Evolutionary conservation across 441 rosid genomes (phyloP), one percentile per base, ranked within the genome.

Genomic region (Hypseocharis bilobata): DNA sequence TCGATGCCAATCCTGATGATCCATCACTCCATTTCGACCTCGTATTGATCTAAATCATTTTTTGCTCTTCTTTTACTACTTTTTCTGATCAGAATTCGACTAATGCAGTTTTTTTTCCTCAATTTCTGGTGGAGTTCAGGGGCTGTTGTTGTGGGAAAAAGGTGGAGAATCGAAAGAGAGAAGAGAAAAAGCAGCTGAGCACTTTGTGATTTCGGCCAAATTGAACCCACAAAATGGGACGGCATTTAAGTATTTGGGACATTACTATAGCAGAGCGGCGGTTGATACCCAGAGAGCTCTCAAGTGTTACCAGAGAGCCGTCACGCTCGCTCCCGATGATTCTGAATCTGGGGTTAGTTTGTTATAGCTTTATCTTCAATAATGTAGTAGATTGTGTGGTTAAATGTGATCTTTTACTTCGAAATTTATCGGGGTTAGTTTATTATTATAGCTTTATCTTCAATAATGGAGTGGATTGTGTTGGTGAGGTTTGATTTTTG

Each of bases 271-370:
- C 23, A 55, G 66, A 60, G 77, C 77, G 62, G 57, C 74, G 32
- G 66, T 44, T 25, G 92, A 84, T 78, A 38, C 68, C 36, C 87
- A 78, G 57, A 86, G 97, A 76, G 95, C 97, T 62, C 71, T 87
- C 45, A 93, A 91, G 77, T 93, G 98, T 82, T 88, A 87, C 72
- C 96, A 87, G 73, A 84, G 96, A 76, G 90, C 95, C 2, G 71
- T 91, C 57, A 26, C 82, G 25, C 83, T 90, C 34, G 62, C 78
- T 61, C 88, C 92, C 0, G 80, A 83, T 61, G 96, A 93, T 74
- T 77, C 82, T 19, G 86, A 84, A 29, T 73, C 90, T 0, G 96
- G 95, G 62, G 85, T 81, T 61, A 66, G 64, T 19, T 29, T 14
- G 2, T 30, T 30, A 27, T 54, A 3, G 59, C 59, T 25, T 52